Evolutionary conservation across 768 basidiomycete species (phyloP), one percentile per base, ranked within the genome.

Genomic region (Chiua virens): DNA sequence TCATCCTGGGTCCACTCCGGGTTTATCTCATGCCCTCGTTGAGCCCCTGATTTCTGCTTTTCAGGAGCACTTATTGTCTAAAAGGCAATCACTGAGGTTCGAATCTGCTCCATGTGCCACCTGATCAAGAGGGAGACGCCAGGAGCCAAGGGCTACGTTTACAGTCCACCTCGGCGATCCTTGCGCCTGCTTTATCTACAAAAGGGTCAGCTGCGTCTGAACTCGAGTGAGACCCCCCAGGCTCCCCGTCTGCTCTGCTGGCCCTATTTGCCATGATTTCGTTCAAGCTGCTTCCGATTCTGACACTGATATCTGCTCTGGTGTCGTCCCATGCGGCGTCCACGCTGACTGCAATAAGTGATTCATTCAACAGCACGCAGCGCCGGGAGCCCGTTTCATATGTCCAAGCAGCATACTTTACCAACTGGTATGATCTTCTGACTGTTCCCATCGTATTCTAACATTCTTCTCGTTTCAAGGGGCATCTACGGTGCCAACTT

Each of bases 401-500:
- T 46, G 47, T 72, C 20, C 70, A 71, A 37, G 69, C 56, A 5
- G 72, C 61, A 4, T 73, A 72, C 53, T 72, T 72, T 45, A 65
- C 72, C 9, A 72, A 72, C 54, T 73, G 71, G 72, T 66, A 42
- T 17, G 11, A 27, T 55, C 28, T 20, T 18, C 23, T 21, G 40
- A 2, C 21, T 17, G 15, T 32, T 50, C 27, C 27, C 3, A 15
- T 14, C 1, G 15, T 41, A 20, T 10, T 40, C 53, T 53, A 1
- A 59, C 36, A 14, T 22, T 34, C 36, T 32, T 41, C 44, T 49
- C 27, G 15, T 37, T 42, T 35, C 20, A 41, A 73, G 72, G 82
- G 82, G 80, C 11, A 83, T 85, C 46, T 86, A 85, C 59, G 79
- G 73, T 13, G 77, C 81, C 44, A 80, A 84, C 58, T 86, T 85